Evolutionary conservation across 202 grass and related monocot genomes (phyloP).

Genomic region (Cymbopogon flexuosus): DNA sequence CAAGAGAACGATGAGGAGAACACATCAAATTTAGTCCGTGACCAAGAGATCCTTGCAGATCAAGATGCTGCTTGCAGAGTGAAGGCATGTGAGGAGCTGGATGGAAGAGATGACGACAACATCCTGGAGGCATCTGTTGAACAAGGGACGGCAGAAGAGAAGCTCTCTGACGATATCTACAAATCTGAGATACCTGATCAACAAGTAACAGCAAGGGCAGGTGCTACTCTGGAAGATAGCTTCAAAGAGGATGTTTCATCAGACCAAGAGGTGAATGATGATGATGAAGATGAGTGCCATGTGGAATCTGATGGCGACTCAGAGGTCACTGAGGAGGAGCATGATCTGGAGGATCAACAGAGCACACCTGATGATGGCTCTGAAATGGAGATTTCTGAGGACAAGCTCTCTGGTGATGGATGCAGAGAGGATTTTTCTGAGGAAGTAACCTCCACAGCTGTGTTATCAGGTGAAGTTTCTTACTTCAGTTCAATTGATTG

Average conservation of each 20-base stretch:
- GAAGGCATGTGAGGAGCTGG: background rate
- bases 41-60: background rate
- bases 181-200: background rate
- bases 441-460: slow-evolving; percentile 19
- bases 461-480: slow-evolving; percentile 33
- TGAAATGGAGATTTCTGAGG: slow-evolving; percentile 42
- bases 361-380: slow-evolving; percentile 10
- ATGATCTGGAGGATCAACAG: background rate
- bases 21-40: background rate
- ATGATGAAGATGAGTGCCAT: background rate
- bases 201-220: background rate
- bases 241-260: background rate
- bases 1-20: background rate
- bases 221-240: background rate
- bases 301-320: background rate
- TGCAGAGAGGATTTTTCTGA: slow-evolving; percentile 20
- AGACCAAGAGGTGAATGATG: background rate
- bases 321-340: background rate
- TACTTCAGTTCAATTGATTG: background rate
- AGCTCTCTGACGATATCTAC: background rate
- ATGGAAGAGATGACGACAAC: slow-evolving; percentile 7
- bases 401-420: background rate
- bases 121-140: slow-evolving; percentile 21
- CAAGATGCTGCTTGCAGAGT: background rate
- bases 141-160: slow-evolving; percentile 16